Evolutionary conservation across 2,329 filamentous ascomycete genomes (phyloP).

Genomic region (Colletotrichum spinosum): DNA sequence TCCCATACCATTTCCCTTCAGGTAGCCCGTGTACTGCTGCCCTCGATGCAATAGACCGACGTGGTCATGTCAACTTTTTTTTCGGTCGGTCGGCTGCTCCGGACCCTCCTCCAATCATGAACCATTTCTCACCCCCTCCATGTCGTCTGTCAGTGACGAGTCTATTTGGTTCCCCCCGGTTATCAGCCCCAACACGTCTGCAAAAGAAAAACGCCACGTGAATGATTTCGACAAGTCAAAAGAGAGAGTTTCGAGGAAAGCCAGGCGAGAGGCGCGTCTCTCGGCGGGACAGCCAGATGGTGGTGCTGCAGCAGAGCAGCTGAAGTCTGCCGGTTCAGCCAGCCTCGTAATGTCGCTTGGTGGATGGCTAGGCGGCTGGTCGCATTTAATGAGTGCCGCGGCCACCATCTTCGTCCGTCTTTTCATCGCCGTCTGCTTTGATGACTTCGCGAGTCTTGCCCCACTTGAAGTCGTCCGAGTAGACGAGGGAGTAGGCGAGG

Average conservation of each 20-base stretch:
- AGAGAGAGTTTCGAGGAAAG: neutral
- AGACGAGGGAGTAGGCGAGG: conserved; percentile 53
- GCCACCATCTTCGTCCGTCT: conserved; percentile 38
- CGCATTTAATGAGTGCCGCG: conserved; percentile 38
- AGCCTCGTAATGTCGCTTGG: neutral
- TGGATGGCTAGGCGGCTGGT: conserved; percentile 35
- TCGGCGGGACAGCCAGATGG: neutral
- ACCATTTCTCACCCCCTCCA: conserved; percentile 14
- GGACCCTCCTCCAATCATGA: conserved; percentile 16
- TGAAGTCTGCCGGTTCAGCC: neutral
- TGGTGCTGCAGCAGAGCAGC: neutral
- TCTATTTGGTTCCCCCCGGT: conserved; percentile 21
- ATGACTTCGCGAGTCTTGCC: conserved; percentile 57
- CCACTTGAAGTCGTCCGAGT: conserved; percentile 60
- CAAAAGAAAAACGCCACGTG: conserved; percentile 31
- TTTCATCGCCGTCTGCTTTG: conserved; percentile 40
- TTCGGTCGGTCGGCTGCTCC: conserved; percentile 1
- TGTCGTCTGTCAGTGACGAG: conserved; percentile 25
- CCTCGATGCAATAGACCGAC: conserved; percentile 7
- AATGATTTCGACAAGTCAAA: conserved; percentile 30
- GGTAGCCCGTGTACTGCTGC: conserved; percentile 7
- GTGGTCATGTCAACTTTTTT: conserved; percentile 14
- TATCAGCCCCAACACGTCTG: conserved; percentile 22
- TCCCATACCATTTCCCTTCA: neutral
- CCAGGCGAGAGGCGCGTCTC: conserved; percentile 4